A percentile compares a stretch with the other conserved stretches of the same genome.
Conservation (phyloP, 2,329 filamentous ascomycete species). For the Fusarium bactridioides region DNA sequence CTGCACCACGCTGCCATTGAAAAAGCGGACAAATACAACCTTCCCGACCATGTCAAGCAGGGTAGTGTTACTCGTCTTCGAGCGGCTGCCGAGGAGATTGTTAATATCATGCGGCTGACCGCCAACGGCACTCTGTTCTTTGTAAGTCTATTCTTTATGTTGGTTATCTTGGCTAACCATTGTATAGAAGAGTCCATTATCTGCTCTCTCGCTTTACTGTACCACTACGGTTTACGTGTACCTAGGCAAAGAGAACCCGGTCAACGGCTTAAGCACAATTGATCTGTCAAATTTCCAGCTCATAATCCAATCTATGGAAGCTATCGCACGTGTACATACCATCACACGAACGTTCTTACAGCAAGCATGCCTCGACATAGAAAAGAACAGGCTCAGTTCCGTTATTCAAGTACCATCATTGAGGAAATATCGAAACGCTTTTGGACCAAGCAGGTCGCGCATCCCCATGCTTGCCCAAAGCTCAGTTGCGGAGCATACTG, state of each 20-base stretch:
- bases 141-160: conserved; percentile 57
- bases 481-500: conserved; percentile 52
- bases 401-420: conserved; percentile 49
- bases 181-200: conserved; percentile 47
- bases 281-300: conserved; percentile 70
- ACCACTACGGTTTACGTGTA: conserved; percentile 85
- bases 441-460: conserved; percentile 45
- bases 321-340: conserved; percentile 74
- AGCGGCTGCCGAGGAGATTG: conserved; percentile 84
- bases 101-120: conserved; percentile 81
- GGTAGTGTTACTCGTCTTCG: conserved; percentile 77
- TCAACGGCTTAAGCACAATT: conserved; percentile 62
- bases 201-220: conserved; percentile 83
- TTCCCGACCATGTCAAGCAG: conserved; percentile 70
- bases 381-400: conserved; percentile 55
- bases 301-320: conserved; percentile 79
- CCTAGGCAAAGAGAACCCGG: conserved; percentile 72
- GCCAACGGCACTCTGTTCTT: conserved; percentile 72
- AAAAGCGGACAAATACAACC: conserved; percentile 76
- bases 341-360: conserved; percentile 86
- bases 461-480: conserved; percentile 60
- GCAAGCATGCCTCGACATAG: conserved; percentile 84
- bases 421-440: conserved; percentile 44
- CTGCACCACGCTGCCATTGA: conserved; percentile 89
- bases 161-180: neutral